These are phyloP conservation scores for Thalassiosira delicatula DNA, from an alignment of 352 stramenopile genomes.

Conservation along the genomic window DNA sequence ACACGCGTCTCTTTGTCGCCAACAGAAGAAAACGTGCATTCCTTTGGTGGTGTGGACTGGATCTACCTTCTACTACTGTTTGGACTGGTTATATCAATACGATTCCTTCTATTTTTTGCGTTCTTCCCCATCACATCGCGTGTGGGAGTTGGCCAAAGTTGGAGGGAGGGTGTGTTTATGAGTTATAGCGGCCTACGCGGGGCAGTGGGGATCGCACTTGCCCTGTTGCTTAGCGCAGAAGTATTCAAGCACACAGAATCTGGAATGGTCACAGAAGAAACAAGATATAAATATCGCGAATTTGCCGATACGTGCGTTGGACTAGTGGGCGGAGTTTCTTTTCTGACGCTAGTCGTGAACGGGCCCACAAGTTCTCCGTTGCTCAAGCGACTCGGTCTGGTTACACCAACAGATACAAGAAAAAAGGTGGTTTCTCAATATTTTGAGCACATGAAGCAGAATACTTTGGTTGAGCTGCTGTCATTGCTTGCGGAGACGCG, in stretches of 20 bases:
- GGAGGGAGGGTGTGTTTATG: constrained; percentile 67
- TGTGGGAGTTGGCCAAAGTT: constrained; percentile 31
- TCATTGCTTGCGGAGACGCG: constrained; percentile 61
- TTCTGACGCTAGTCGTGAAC: constrained; percentile 81
- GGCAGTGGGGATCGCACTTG: constrained; percentile 82
- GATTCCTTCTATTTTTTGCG: constrained; percentile 62
- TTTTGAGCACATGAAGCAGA: constrained; percentile 41
- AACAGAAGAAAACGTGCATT: not conserved
- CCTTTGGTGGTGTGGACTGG: not conserved
- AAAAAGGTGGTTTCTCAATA: constrained; percentile 67
- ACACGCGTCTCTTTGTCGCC: not conserved
- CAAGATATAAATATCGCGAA: constrained; percentile 20
- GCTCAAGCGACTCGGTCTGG: constrained; percentile 68
- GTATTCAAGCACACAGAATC: constrained; percentile 47
- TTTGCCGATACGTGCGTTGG: constrained; percentile 63
- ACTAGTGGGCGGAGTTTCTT: constrained; percentile 77
- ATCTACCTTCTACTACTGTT: constrained; percentile 74
- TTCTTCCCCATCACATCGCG: constrained; percentile 70
- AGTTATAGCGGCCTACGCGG: constrained; percentile 82
- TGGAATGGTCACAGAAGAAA: constrained; percentile 21
- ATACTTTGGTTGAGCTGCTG: constrained; percentile 62
- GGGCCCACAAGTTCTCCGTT: constrained; percentile 70
- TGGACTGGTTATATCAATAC: constrained; percentile 71
- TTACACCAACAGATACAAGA: constrained; percentile 62
- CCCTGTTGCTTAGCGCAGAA: constrained; percentile 76